Evolutionary conservation across 805 yeast species (phyloP).

Genomic region (Wickerhamomyces sydowiorum): DNA sequence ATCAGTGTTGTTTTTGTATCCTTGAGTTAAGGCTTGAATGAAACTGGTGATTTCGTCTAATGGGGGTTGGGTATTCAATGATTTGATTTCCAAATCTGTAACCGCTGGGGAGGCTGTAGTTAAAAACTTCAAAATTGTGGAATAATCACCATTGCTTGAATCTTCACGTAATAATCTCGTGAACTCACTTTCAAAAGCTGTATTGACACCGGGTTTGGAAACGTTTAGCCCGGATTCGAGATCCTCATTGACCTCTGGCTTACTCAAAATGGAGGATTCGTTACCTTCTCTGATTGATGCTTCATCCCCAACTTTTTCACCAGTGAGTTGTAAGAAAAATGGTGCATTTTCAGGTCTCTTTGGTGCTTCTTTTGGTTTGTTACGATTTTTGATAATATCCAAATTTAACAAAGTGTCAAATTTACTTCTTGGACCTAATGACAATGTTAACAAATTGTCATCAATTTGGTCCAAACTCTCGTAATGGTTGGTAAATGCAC

Average conservation of each 20-base stretch:
- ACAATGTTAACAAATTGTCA: slow-evolving; percentile 60
- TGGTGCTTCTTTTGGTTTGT: slow-evolving; percentile 85
- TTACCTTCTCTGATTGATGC: slow-evolving; percentile 40
- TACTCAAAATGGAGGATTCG: slow-evolving; percentile 12
- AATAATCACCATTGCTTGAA: slow-evolving; percentile 32
- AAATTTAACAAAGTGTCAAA: slow-evolving; percentile 74
- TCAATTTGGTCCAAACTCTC: slow-evolving; percentile 59
- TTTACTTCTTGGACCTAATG: slow-evolving; percentile 71
- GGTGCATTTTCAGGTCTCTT: slow-evolving; percentile 77
- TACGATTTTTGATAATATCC: slow-evolving; percentile 79
- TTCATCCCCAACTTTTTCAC: slow-evolving; percentile 65
- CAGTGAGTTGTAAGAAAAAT: slow-evolving; percentile 70
- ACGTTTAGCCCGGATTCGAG: slow-evolving; percentile 1
- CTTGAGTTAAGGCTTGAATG: slow-evolving; percentile 59
- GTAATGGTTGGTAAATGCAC: slow-evolving; percentile 31
- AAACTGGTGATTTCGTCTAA: slow-evolving; percentile 60
- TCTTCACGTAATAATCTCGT: slow-evolving; percentile 60
- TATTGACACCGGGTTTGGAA: slow-evolving; percentile 24
- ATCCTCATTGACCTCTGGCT: slow-evolving; percentile 3
- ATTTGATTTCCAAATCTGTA: slow-evolving; percentile 82
- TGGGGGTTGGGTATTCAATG: slow-evolving; percentile 64
- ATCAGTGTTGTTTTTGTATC: slow-evolving; percentile 49
- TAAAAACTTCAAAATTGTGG: slow-evolving; percentile 48
- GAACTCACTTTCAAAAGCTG: slow-evolving; percentile 67
- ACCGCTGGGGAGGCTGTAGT: slow-evolving; percentile 65